Conservation (phyloP, 495 filamentous ascomycete species). For the Neurospora sp. region DNA sequence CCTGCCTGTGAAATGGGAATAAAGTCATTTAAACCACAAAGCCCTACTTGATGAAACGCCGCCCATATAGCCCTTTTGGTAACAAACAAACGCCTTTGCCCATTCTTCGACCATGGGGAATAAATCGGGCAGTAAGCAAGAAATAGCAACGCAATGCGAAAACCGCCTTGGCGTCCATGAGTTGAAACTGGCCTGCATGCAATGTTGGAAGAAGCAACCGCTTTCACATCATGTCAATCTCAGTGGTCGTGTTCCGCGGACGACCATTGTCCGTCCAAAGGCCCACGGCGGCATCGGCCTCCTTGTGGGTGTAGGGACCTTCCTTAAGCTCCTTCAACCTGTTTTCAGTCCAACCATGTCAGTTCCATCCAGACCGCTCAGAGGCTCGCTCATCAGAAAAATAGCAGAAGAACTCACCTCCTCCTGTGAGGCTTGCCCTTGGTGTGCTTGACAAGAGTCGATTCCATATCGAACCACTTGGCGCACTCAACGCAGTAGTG, state of each 20-base stretch:
- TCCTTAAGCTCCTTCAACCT: slow-evolving; percentile 4
- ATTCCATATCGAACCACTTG: slow-evolving; percentile 88
- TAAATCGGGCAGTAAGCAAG: neutral
- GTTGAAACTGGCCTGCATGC: neutral
- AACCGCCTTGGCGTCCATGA: neutral
- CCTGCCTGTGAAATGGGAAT: neutral
- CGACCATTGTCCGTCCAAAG: slow-evolving; percentile 2
- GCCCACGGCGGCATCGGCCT: slow-evolving; percentile 1
- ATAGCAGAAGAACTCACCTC: slow-evolving; percentile 44
- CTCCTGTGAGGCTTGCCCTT: slow-evolving; percentile 90
- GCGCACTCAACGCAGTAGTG: slow-evolving; percentile 90
- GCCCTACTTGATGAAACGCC: neutral
- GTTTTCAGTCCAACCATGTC: neutral
- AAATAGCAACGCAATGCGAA: neutral
- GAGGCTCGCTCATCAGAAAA: too few species aligned
- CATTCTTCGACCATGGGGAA: neutral
- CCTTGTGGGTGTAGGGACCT: slow-evolving; percentile 3
- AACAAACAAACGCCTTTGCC: neutral
- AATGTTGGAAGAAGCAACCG: neutral
- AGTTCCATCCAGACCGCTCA: neutral
- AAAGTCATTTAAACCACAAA: neutral
- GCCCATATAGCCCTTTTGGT: neutral
- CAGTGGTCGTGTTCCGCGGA: neutral
- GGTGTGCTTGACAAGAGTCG: slow-evolving; percentile 61
- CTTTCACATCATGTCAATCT: slow-evolving; percentile 1